Evolutionary conservation across 192 early-diverging fungal genomes (phyloP).

Genomic region (Backusella luteola): DNA sequence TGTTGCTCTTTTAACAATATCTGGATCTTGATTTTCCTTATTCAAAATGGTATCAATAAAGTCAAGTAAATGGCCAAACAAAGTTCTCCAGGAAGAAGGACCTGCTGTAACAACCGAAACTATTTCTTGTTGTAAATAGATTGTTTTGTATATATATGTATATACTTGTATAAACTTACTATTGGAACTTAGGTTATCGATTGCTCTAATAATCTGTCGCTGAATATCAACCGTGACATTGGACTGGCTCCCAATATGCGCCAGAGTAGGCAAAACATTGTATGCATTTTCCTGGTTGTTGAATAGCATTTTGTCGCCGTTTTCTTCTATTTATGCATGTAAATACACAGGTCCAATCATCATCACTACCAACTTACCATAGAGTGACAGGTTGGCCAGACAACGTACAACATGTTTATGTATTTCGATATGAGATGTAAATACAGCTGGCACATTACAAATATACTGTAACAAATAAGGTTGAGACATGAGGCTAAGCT

Average conservation of each 20-base stretch:
- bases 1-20: conserved; percentile 11
- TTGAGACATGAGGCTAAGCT: conserved; percentile 49
- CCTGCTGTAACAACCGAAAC: background rate
- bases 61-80: background rate
- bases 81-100: background rate
- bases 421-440: conserved; percentile 46
- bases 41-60: conserved; percentile 5
- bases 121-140: background rate
- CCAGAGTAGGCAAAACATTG: conserved; percentile 33
- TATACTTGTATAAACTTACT: conserved; percentile 10
- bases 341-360: background rate
- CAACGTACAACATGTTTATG: conserved; percentile 54
- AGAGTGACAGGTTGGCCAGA: conserved; percentile 53
- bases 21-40: background rate
- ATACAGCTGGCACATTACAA: conserved; percentile 41
- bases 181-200: conserved; percentile 48
- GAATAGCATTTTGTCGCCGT: conserved; percentile 14
- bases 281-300: conserved; percentile 1
- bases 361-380: conserved; percentile 35
- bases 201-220: conserved; percentile 52
- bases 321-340: conserved; percentile 12
- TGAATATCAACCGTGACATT: conserved; percentile 46
- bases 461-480: conserved; percentile 42
- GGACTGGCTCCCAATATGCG: conserved; percentile 36
- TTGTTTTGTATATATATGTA: background rate